These are phyloP conservation scores for Cordia subcordata DNA, from an alignment of 257 asterid genomes.

Conservation along the genomic window DNA sequence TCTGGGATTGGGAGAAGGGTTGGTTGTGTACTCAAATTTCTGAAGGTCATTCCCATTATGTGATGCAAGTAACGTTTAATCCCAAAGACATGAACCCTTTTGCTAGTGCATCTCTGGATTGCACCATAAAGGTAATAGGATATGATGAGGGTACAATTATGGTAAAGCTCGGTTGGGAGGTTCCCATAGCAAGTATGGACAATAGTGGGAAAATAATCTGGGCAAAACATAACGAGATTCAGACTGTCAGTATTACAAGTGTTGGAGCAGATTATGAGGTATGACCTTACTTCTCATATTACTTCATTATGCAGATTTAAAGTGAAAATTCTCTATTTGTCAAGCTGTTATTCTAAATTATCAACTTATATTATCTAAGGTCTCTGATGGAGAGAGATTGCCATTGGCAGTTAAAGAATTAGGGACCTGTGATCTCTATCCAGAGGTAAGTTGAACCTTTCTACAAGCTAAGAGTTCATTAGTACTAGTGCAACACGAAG, in stretches of 20 bases:
- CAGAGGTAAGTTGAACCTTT: constrained; percentile 59
- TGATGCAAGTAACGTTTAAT: constrained; percentile 98
- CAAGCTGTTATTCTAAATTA: constrained; percentile 3
- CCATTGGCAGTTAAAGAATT: constrained; percentile 93
- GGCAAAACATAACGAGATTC: constrained; percentile 98
- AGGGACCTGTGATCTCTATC: constrained; percentile 98
- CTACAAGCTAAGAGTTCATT: neutral
- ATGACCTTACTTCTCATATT: constrained; percentile 11
- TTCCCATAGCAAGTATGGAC: constrained; percentile 96
- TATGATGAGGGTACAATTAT: constrained; percentile 98
- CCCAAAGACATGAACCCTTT: constrained; percentile 98
- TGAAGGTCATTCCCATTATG: constrained; percentile 99
- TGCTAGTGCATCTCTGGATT: constrained; percentile 99
- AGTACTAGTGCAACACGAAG: too few relatives aligned
- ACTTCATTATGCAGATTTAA: neutral
- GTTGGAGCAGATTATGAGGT: constrained; percentile 93
- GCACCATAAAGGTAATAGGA: constrained; percentile 96
- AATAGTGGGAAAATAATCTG: constrained; percentile 91
- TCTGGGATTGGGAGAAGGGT: constrained; percentile 99
- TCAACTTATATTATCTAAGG: constrained; percentile 40
- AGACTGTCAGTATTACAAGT: constrained; percentile 90
- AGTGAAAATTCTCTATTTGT: constrained; percentile 5
- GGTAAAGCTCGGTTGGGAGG: constrained; percentile 99
- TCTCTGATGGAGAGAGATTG: constrained; percentile 92
- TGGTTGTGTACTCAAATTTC: constrained; percentile 95